These are phyloP conservation scores for Eragrostis nindensis DNA, from an alignment of 176 grass and related monocot genomes.

Conservation along the genomic window DNA sequence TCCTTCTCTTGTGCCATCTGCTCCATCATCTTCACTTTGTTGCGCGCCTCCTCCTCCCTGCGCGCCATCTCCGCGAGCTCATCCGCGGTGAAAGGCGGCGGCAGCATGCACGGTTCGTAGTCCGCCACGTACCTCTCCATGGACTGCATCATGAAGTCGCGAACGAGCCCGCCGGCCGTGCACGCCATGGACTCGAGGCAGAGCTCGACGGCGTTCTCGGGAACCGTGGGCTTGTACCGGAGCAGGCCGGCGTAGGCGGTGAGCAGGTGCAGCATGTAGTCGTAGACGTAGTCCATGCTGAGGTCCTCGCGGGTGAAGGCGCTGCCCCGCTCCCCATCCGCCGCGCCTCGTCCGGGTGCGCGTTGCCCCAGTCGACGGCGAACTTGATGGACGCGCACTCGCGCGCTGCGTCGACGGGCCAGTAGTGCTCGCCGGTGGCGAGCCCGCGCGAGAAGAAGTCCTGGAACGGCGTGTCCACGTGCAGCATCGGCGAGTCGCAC, in stretches of 20 bases:
- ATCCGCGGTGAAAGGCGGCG: slow-evolving; percentile 23
- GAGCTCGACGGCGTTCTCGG: slow-evolving; percentile 41
- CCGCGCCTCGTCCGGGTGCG: slow-evolving; percentile 36
- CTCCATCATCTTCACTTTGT: slow-evolving; percentile 35
- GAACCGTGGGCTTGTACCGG: slow-evolving; percentile 42
- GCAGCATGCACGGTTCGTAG: slow-evolving; percentile 41
- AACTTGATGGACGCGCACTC: slow-evolving; percentile 62
- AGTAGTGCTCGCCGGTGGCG: slow-evolving; percentile 50
- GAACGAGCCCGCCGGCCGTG: not conserved
- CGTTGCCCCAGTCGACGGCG: slow-evolving; percentile 65
- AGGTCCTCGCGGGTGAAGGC: slow-evolving; percentile 38
- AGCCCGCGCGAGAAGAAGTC: slow-evolving; percentile 60
- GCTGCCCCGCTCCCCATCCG: slow-evolving; percentile 38
- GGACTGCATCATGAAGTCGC: slow-evolving; percentile 45
- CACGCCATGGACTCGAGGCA: slow-evolving; percentile 57
- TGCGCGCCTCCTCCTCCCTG: not conserved
- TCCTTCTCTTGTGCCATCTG: not conserved
- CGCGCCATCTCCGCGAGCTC: slow-evolving; percentile 29
- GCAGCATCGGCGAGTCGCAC: slow-evolving; percentile 51
- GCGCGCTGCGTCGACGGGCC: slow-evolving; percentile 38
- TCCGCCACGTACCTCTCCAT: slow-evolving; percentile 38
- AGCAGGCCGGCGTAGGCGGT: slow-evolving; percentile 47
- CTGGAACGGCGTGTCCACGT: slow-evolving; percentile 35
- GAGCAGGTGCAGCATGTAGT: slow-evolving; percentile 66
- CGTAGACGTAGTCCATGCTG: slow-evolving; percentile 60